These are phyloP conservation scores for Rhodamnia argentea DNA, from an alignment of 345 rosid species.

Conservation along the genomic window DNA sequence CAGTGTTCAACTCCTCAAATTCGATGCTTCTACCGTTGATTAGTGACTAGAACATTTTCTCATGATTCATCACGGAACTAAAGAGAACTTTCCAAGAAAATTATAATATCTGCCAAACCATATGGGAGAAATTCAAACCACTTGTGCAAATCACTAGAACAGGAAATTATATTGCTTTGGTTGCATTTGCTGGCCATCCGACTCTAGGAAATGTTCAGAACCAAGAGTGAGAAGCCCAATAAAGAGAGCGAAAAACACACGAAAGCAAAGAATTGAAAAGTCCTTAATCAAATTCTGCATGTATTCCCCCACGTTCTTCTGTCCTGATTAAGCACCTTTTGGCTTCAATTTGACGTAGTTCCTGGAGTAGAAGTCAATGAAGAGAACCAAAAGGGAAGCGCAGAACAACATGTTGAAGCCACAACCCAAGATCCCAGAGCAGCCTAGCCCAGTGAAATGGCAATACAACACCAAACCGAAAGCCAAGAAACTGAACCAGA, in stretches of 20 bases:
- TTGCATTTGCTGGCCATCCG: background rate
- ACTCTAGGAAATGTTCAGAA: background rate
- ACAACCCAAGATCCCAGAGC: constrained; percentile 62
- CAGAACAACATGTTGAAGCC: constrained; percentile 55
- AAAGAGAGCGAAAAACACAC: background rate
- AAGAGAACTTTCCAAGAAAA: background rate
- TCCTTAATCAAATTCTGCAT: background rate
- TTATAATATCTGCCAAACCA: background rate
- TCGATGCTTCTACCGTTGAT: too few relatives aligned
- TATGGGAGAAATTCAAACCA: background rate
- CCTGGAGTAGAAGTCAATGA: constrained; percentile 44
- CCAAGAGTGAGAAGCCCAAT: background rate
- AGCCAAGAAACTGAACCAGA: constrained; percentile 41
- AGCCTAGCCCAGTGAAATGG: constrained; percentile 20
- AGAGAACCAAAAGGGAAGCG: constrained; percentile 58
- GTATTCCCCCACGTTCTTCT: background rate
- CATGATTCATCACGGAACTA: background rate
- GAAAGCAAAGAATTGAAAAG: background rate
- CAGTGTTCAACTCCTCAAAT: too few relatives aligned
- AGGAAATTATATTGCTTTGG: background rate
- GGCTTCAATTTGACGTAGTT: constrained; percentile 19
- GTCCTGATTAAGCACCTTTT: background rate
- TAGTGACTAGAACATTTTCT: too few relatives aligned
- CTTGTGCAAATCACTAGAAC: background rate
- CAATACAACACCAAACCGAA: constrained; percentile 42